phyloP scores from a whole-genome alignment of 768 basidiomycete species.

The Tricholoma furcatifolium region DNA sequence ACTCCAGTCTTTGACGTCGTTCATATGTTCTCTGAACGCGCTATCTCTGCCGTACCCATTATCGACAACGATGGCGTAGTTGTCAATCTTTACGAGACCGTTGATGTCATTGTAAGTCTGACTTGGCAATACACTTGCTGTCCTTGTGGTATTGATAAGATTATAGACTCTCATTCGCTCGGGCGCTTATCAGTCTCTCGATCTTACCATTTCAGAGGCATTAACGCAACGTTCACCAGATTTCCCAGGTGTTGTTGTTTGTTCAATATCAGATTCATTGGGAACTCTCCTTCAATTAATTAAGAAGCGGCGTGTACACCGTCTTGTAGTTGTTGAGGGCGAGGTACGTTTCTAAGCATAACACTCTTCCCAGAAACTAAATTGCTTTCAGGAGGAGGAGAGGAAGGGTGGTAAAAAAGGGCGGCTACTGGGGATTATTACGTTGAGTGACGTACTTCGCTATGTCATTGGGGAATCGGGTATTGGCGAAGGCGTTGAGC shows the following conservation, averaged over 20 bases:
- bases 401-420: constrained; percentile 79
- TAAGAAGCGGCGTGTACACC: constrained; percentile 90
- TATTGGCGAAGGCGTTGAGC: constrained; percentile 45
- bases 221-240: constrained; percentile 89
- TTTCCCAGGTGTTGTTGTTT: constrained; percentile 96
- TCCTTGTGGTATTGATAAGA: constrained; percentile 1
- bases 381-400: constrained; percentile 65
- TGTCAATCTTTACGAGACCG: constrained; percentile 96
- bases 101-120: constrained; percentile 86
- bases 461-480: constrained; percentile 74
- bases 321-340: constrained; percentile 93
- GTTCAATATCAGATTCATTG: constrained; percentile 89
- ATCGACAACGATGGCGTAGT: constrained; percentile 91
- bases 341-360: constrained; percentile 50
- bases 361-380: background rate
- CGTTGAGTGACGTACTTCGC: constrained; percentile 83
- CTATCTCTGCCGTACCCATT: constrained; percentile 97
- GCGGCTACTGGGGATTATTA: constrained; percentile 81
- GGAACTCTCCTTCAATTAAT: constrained; percentile 89
- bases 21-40: constrained; percentile 95
- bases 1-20: constrained; percentile 98
- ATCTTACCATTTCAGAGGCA: constrained; percentile 90
- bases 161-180: constrained; percentile 87
- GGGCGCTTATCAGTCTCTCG: constrained; percentile 94
- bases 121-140: constrained; percentile 1